Base-by-base conservation (phyloP, 2,329 filamentous ascomycete genomes). In the Botrytis sinoallii region DNA sequence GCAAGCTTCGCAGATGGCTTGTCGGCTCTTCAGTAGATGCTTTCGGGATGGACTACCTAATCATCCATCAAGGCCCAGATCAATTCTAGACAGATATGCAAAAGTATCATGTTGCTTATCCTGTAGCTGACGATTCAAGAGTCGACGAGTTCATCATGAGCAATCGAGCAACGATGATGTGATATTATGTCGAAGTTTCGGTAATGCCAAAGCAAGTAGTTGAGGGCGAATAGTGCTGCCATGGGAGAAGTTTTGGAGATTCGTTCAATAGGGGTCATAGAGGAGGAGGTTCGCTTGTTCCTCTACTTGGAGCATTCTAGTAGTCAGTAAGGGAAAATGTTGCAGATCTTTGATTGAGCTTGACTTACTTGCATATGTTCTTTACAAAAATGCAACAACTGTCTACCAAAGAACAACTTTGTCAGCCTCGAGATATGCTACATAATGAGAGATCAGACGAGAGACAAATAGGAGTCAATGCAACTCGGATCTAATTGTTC, bases 61-160 rank as follows among this genome's bases (percentile, higher is more conserved):
- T 16, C 1, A 4, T 40, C 4, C 5, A 10, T 8, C 1, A 10
- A 10, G n/a, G 1, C 22, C 4, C 7, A 29, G 1, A 4, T 12
- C 4, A n/a, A 40, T 32, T 32, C 55, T 4, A 2, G 7, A 5
- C 12, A n/a, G 32, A 29, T 7, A 6, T 55, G 5, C 22, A 5
- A 52, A 8, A 3, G 10, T 29, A n/a, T 38, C 1, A 29, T 4
- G 4, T 22, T 4, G 20, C 7, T 8, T 25, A 8, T 52, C 40
- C 25, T 35, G 8, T 10, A 48, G 44, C 3, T 20, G 22, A n/a
- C n/a, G 14, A 52, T 20, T 22, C 10, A 38, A n/a, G 8, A 3
- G 2, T 67, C 16, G 7, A 29, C 22, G 22, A 29, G 0, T 0
- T 18, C 9, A 40, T 1, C 3, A 52, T 42, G 25, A 16, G 65